Percentiles rank a stretch among this genome's conserved stretches.
phyloP scores from a whole-genome alignment of 202 grass and related monocot genomes.

The Eragrostis tef region DNA sequence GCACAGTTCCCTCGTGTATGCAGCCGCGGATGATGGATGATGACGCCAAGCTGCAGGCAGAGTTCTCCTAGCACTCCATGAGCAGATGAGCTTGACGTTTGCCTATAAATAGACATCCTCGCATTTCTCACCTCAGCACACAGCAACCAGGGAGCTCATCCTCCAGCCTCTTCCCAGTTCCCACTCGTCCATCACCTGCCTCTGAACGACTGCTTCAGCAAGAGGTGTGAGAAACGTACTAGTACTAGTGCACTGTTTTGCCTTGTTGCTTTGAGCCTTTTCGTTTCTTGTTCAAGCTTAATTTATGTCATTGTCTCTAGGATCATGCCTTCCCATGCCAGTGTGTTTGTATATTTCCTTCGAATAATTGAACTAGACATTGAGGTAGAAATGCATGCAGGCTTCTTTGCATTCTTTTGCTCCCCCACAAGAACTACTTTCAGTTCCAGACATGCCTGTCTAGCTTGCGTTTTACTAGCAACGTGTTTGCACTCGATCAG shows the following conservation, averaged over 20 bases:
- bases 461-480: too few relatives aligned
- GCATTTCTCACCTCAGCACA: neutral
- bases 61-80: neutral
- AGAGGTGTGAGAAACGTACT: neutral
- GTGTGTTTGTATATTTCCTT: too few relatives aligned
- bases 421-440: too few relatives aligned
- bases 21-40: conserved; percentile 1
- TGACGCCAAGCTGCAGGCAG: conserved; percentile 15
- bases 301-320: neutral
- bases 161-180: neutral
- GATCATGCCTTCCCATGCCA: too few relatives aligned
- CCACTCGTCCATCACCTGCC: neutral
- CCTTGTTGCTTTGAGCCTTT: too few relatives aligned
- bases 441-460: too few relatives aligned
- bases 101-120: conserved; percentile 27
- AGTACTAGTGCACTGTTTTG: too few relatives aligned
- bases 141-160: neutral
- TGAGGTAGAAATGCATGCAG: too few relatives aligned
- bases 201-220: neutral
- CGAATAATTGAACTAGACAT: too few relatives aligned
- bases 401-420: too few relatives aligned
- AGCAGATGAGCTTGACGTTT: neutral
- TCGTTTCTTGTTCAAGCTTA: neutral
- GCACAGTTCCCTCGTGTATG: neutral
- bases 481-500: too few relatives aligned